Evolutionary conservation across 192 early-diverging fungal species (phyloP).

Genomic region (Podila clonocystis): DNA sequence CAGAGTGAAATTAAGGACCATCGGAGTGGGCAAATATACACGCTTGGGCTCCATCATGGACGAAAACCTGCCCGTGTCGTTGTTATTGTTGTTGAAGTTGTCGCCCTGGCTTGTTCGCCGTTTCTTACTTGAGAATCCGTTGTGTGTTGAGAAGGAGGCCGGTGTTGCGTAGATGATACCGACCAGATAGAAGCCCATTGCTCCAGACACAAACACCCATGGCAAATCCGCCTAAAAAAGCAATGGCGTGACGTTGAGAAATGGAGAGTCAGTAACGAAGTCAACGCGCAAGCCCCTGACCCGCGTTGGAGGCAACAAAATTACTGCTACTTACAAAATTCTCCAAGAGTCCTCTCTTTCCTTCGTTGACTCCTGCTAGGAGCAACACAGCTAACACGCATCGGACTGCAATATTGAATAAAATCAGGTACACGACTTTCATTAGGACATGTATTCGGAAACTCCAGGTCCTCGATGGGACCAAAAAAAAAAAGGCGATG

Average conservation of each 20-base stretch:
- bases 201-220: conserved; percentile 48
- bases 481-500: background rate
- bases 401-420: conserved; percentile 16
- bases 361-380: conserved; percentile 43
- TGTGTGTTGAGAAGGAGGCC: conserved; percentile 47
- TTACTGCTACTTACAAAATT: conserved; percentile 34
- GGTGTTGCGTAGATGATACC: conserved; percentile 51
- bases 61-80: conserved; percentile 35
- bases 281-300: no score
- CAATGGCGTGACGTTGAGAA: no score
- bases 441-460: no score
- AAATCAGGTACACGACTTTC: background rate
- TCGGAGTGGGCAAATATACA: conserved; percentile 40
- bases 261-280: no score
- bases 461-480: background rate
- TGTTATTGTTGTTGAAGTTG: conserved; percentile 16
- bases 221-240: conserved; percentile 38
- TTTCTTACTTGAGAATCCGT: conserved; percentile 43
- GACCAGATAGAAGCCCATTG: conserved; percentile 51
- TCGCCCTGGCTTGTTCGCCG: conserved; percentile 12
- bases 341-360: conserved; percentile 32
- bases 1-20: conserved; percentile 42
- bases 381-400: conserved; percentile 39
- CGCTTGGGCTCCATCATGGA: conserved; percentile 52
- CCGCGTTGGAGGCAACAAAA: background rate